Conservation (phyloP, 495 filamentous ascomycete genomes). For the Aspergillus ellipticus region DNA sequence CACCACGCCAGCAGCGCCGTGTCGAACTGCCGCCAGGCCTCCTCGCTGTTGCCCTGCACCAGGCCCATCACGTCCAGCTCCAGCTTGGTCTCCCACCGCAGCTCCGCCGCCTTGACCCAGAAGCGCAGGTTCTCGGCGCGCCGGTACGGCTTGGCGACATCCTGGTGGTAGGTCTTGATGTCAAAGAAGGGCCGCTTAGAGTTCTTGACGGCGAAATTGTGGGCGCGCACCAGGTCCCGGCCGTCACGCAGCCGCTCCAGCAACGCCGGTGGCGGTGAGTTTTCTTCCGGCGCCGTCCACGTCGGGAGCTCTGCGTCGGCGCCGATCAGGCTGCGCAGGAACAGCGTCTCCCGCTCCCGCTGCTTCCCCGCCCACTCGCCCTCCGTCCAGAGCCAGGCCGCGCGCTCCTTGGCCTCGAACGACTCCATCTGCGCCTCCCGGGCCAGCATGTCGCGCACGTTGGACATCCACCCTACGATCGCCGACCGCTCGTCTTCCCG, state of each 20-base stretch:
- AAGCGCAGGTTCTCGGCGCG: constrained; percentile 88
- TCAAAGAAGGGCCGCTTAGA: constrained; percentile 86
- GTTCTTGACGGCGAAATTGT: constrained; percentile 82
- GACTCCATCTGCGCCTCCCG: constrained; percentile 73
- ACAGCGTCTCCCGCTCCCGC: constrained; percentile 76
- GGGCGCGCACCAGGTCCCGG: constrained; percentile 74
- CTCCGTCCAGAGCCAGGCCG: constrained; percentile 71
- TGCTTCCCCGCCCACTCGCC: constrained; percentile 80
- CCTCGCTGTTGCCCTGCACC: constrained; percentile 61
- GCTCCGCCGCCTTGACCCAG: constrained; percentile 93
- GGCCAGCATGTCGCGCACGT: constrained; percentile 68
- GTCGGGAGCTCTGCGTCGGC: constrained; percentile 56
- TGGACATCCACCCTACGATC: constrained; percentile 71
- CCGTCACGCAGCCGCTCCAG: constrained; percentile 72
- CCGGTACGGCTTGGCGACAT: constrained; percentile 91
- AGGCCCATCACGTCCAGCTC: constrained; percentile 84
- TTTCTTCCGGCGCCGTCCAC: constrained; percentile 60
- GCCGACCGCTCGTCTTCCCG: constrained; percentile 65
- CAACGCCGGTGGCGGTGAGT: constrained; percentile 68
- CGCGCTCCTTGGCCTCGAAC: constrained; percentile 64
- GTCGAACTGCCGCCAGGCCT: constrained; percentile 78
- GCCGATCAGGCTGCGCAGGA: constrained; percentile 61
- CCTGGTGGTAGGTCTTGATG: constrained; percentile 81
- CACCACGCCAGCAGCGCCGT: constrained; percentile 77
- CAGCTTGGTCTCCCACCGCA: constrained; percentile 87